Evolutionary conservation across 2,329 filamentous ascomycete genomes (phyloP), one percentile per base, ranked within the genome.

Genomic region (Colletotrichum cereale): DNA sequence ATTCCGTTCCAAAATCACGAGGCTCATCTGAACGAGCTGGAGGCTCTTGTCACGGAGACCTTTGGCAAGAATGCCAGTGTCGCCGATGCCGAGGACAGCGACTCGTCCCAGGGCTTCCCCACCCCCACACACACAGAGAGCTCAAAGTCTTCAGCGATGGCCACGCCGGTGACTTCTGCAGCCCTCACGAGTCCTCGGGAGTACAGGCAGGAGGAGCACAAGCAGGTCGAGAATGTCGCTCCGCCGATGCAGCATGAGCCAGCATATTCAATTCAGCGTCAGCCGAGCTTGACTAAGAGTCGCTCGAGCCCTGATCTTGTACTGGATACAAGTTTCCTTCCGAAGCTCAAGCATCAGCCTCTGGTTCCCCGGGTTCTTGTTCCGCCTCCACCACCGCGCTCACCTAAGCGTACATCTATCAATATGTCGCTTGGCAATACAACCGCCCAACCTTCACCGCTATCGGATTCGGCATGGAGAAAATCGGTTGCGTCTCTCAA

Each of bases 301-400:
- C 62, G 64, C 77, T 75, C 66, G 78, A 81, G 72, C 34, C 76
- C 62, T 73, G 67, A 74, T 21, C 55, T 74, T 31, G 56, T 38
- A 24, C 53, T 68, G 8, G 72, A 75, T 40, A 66, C 80, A 18
- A 80, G 75, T 63, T 83, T 80, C 68, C 76, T 81, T 26, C 81
- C 83, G 1, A 75, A 80, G n/a, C 76, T 81, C 5, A 82, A 80
- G 50, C 81, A 84, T 48, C 83, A 83, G 50, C 76, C 82, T 11
- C 77, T 85, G 6, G 78, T 77, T 44, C 69, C 66, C 5, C 65
- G 69, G 47, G 47, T 66, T 1, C 12, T 72, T 24, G 40, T 60
- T 29, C 69, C 69, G 12, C 74, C 47, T 62, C 74, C 61, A 53
- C 72, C 58, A 42, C 68, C 72, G 78, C 55, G 65, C 75, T 74